phyloP scores from a whole-genome alignment of 495 filamentous ascomycete species.

The Hypoxylon trugodes region DNA sequence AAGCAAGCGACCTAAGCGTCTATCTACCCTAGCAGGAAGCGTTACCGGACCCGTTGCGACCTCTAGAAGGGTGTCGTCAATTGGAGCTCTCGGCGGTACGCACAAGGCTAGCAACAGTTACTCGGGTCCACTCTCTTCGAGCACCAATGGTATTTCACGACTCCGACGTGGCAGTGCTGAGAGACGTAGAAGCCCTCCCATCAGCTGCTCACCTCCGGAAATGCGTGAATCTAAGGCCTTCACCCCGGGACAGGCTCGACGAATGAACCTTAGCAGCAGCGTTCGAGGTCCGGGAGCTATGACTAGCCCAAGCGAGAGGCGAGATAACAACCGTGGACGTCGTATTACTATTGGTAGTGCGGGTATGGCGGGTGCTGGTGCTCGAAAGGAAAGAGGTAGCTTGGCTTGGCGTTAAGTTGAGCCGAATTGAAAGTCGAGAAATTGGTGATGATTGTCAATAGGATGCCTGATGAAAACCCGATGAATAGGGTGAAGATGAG shows the following conservation, averaged over 20 bases:
- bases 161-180: conserved; percentile 51
- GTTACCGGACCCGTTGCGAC: conserved; percentile 34
- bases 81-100: conserved; percentile 29
- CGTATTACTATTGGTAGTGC: conserved; percentile 47
- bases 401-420: conserved; percentile 39
- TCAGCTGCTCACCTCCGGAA: conserved; percentile 55
- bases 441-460: not conserved
- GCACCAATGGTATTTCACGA: conserved; percentile 57
- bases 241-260: conserved; percentile 54
- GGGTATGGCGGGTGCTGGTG: conserved; percentile 24
- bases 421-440: not conserved
- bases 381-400: conserved; percentile 28
- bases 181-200: conserved; percentile 53
- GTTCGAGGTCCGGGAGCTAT: conserved; percentile 38
- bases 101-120: conserved; percentile 45
- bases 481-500: not conserved
- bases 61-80: conserved; percentile 50
- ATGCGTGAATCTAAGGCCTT: conserved; percentile 33
- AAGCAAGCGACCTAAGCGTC: conserved; percentile 52
- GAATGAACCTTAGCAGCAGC: conserved; percentile 54
- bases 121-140: conserved; percentile 46
- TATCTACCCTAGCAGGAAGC: conserved; percentile 44
- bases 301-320: conserved; percentile 36
- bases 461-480: not conserved
- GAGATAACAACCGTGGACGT: conserved; percentile 21